Conservation (phyloP, 768 basidiomycete species). For the Cystoderma amianthinum region DNA sequence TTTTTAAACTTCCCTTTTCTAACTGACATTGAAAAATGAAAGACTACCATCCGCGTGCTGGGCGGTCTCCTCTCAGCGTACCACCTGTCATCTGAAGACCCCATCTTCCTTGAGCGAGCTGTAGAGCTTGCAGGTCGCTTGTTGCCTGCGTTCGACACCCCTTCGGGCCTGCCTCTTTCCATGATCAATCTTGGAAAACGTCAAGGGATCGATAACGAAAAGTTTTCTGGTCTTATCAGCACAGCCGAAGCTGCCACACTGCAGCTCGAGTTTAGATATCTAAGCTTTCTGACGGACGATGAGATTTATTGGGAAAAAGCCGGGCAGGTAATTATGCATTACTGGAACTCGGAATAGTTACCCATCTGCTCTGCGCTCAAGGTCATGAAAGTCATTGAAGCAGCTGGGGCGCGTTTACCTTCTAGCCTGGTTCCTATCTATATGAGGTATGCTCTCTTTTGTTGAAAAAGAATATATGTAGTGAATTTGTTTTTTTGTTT, state of each 20-base stretch:
- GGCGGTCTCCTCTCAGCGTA: constrained; percentile 88
- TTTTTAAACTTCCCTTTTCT: not conserved
- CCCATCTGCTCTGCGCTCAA: constrained; percentile 7
- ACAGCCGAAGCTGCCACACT: constrained; percentile 86
- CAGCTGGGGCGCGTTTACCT: constrained; percentile 48
- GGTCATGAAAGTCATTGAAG: constrained; percentile 66
- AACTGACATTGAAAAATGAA: not conserved
- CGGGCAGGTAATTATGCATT: constrained; percentile 47
- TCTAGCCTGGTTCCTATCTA: constrained; percentile 83
- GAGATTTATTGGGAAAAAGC: constrained; percentile 76
- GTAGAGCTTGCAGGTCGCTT: constrained; percentile 83
- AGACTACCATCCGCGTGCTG: constrained; percentile 91
- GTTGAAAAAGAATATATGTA: not conserved
- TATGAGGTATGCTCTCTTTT: constrained; percentile 48
- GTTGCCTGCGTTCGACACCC: constrained; percentile 75
- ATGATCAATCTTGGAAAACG: constrained; percentile 64
- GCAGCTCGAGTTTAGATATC: constrained; percentile 87
- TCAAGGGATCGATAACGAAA: constrained; percentile 51
- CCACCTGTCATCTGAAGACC: constrained; percentile 64
- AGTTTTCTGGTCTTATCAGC: constrained; percentile 58
- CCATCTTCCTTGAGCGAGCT: constrained; percentile 69
- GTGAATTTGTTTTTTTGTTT: not conserved
- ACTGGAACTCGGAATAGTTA: not conserved
- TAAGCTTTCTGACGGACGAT: constrained; percentile 74
- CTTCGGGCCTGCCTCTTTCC: constrained; percentile 76